These are phyloP conservation scores for Centrapalus pauciflorus DNA, from an alignment of 129 eudicot genomes.

Conservation along the genomic window DNA sequence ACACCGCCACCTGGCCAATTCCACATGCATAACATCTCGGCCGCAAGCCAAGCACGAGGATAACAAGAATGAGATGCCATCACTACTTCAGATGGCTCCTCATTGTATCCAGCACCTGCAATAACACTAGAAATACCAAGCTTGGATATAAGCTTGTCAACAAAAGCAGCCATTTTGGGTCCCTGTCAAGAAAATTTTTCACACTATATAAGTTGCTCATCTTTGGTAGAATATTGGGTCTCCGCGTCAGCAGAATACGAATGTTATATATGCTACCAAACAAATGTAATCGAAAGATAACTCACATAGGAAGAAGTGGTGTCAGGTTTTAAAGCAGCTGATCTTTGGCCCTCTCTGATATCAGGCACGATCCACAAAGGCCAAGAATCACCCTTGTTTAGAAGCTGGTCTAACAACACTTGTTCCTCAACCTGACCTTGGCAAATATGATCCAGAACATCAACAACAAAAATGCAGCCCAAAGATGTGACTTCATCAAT, in stretches of 20 bases:
- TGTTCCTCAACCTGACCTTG: constrained; percentile 63
- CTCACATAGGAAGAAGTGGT: constrained; percentile 37
- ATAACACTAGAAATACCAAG: constrained; percentile 66
- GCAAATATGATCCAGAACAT: constrained; percentile 52
- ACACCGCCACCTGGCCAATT: constrained; percentile 86
- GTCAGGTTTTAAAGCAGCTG: constrained; percentile 25
- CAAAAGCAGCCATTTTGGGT: constrained; percentile 45
- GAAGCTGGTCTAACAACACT: constrained; percentile 48
- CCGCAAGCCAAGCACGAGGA: constrained; percentile 88
- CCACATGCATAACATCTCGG: constrained; percentile 94
- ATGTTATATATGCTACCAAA: not conserved
- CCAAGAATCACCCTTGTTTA: constrained; percentile 53
- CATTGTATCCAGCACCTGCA: constrained; percentile 35
- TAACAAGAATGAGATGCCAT: constrained; percentile 20
- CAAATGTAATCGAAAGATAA: not conserved
- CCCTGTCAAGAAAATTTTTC: constrained; percentile 46
- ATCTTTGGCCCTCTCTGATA: constrained; percentile 28
- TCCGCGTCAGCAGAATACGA: not conserved
- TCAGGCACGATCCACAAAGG: constrained; percentile 55
- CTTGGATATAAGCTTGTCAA: constrained; percentile 68
- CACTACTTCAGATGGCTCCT: constrained; percentile 24
- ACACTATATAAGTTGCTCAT: constrained; percentile 1
- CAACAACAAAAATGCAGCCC: constrained; percentile 55
- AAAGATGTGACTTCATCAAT: constrained; percentile 43
- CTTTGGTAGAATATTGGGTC: not conserved